These are phyloP conservation scores for Priceomyces carsonii DNA, from an alignment of 805 yeast species.

Conservation along the genomic window DNA sequence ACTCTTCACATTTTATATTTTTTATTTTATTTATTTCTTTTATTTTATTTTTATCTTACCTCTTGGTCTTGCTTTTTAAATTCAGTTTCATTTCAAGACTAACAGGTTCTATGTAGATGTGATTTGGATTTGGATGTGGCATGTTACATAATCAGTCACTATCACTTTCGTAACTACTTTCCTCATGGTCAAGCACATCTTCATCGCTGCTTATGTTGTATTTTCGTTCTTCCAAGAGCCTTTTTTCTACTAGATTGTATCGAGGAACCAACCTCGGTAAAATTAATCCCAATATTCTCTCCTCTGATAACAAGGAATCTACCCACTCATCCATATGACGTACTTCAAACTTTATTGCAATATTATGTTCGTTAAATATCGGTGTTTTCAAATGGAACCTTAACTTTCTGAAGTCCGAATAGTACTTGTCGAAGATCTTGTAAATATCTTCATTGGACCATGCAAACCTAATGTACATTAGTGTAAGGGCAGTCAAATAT, in stretches of 20 bases:
- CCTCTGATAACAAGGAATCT: slow-evolving; percentile 57
- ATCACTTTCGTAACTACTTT: slow-evolving; percentile 1
- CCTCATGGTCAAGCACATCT: slow-evolving; percentile 7
- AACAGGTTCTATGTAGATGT: too few species aligned
- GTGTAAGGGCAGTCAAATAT: slow-evolving; percentile 67
- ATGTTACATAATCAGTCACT: too few species aligned
- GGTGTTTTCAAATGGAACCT: slow-evolving; percentile 39
- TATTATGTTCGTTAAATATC: slow-evolving; percentile 19
- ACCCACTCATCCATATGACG: slow-evolving; percentile 71
- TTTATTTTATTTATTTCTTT: too few species aligned
- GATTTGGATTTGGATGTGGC: too few species aligned
- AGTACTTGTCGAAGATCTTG: slow-evolving; percentile 51
- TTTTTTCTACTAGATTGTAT: slow-evolving; percentile 41
- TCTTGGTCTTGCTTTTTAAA: too few species aligned
- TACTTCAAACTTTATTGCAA: slow-evolving; percentile 34
- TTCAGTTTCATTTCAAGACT: too few species aligned
- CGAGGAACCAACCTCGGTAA: slow-evolving; percentile 61
- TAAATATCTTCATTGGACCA: slow-evolving; percentile 41
- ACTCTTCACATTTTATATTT: too few species aligned
- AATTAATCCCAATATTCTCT: slow-evolving; percentile 70
- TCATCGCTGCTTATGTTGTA: slow-evolving; percentile 30
- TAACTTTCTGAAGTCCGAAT: slow-evolving; percentile 70
- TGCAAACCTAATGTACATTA: slow-evolving; percentile 62
- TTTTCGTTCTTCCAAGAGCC: slow-evolving; percentile 37
- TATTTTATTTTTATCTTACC: too few species aligned